Evolutionary conservation across 2,329 filamentous ascomycete genomes (phyloP).

Genomic region (Hypoxylon rubiginosum): DNA sequence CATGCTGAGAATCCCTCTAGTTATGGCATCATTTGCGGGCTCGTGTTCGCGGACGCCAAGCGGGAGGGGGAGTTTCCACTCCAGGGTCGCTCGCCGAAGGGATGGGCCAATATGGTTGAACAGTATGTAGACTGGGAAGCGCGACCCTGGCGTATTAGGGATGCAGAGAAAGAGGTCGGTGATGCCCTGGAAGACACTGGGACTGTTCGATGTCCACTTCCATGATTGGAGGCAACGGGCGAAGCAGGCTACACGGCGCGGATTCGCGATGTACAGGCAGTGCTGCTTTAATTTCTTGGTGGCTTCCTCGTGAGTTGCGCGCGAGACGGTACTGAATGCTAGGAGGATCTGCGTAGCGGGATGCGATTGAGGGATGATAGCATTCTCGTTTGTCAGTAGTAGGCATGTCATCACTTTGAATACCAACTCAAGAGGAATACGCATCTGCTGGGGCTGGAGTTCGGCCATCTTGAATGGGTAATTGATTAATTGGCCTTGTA

Average conservation of each 20-base stretch:
- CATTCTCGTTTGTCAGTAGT: not conserved
- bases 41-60: too few relatives aligned
- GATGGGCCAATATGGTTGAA: too few relatives aligned
- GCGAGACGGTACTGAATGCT: not conserved
- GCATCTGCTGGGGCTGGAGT: not conserved
- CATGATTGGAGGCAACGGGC: not conserved
- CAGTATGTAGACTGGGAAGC: not conserved
- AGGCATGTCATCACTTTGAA: not conserved
- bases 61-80: not conserved
- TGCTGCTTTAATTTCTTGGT: not conserved
- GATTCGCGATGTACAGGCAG: not conserved
- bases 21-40: not conserved
- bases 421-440: not conserved
- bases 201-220: not conserved
- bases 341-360: not conserved
- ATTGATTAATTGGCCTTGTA: too few relatives aligned
- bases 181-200: not conserved
- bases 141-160: too few relatives aligned
- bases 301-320: not conserved
- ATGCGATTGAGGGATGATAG: not conserved
- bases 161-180: not conserved
- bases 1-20: not conserved
- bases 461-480: not conserved
- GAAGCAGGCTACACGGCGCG: not conserved
- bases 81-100: not conserved